A percentile compares a stretch with the other conserved stretches of the same genome.
These are phyloP conservation scores for Tulasnella sp. DNA, from an alignment of 768 basidiomycete genomes.

Conservation along the genomic window DNA sequence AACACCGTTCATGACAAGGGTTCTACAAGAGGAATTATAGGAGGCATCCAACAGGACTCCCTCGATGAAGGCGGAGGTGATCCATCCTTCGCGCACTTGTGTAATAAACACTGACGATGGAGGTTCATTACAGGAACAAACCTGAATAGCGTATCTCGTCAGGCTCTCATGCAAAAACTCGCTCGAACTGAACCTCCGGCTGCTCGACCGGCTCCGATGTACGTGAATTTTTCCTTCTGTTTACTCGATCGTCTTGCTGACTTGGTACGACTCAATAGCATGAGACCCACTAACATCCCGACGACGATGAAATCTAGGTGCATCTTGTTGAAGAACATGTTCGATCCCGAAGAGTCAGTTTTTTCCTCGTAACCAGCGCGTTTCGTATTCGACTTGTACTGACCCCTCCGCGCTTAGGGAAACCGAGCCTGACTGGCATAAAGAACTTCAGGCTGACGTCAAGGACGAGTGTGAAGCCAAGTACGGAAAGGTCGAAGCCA, in stretches of 20 bases:
- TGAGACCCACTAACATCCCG: slow-evolving; percentile 68
- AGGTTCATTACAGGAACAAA: slow-evolving; percentile 66
- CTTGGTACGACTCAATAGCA: slow-evolving; percentile 41
- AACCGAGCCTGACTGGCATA: slow-evolving; percentile 95
- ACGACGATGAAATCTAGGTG: slow-evolving; percentile 85
- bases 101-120: background rate
- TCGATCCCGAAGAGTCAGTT: slow-evolving; percentile 90
- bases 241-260: background rate
- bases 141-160: slow-evolving; percentile 96
- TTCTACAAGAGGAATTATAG: slow-evolving; percentile 57
- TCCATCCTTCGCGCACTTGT: slow-evolving; percentile 32
- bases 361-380: slow-evolving; percentile 10
- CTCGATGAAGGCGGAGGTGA: slow-evolving; percentile 88
- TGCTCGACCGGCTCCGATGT: slow-evolving; percentile 25
- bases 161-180: slow-evolving; percentile 99
- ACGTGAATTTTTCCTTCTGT: background rate
- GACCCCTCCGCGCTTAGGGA: slow-evolving; percentile 53
- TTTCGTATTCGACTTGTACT: slow-evolving; percentile 26
- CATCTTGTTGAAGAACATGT: slow-evolving; percentile 91
- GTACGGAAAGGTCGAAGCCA: slow-evolving; percentile 80
- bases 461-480: slow-evolving; percentile 89
- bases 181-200: slow-evolving; percentile 65
- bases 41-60: slow-evolving; percentile 55
- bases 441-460: slow-evolving; percentile 92
- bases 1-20: slow-evolving; percentile 93